A percentile compares a stretch with the other conserved stretches of the same genome.
Conservation (phyloP, 2,329 filamentous ascomycete genomes). For the Aspergillus amoenus region DNA sequence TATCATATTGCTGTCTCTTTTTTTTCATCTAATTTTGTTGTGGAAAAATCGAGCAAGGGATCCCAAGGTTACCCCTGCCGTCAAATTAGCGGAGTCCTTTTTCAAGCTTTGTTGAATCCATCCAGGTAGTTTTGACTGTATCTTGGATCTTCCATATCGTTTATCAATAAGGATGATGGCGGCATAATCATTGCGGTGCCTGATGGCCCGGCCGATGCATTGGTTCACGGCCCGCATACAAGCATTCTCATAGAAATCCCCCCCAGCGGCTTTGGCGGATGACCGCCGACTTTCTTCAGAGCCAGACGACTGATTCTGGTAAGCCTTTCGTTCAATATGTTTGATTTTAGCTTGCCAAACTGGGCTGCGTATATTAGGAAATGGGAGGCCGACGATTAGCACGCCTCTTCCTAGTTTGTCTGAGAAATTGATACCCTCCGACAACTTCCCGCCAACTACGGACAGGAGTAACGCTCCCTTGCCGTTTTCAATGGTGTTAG, state of each 20-base stretch:
- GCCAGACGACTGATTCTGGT: constrained; percentile 26
- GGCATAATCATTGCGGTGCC: constrained; percentile 85
- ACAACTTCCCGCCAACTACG: constrained; percentile 91
- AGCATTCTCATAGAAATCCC: constrained; percentile 88
- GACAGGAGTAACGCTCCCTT: constrained; percentile 80
- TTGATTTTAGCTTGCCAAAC: constrained; percentile 93
- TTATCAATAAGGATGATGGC: constrained; percentile 82
- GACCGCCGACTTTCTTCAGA: constrained; percentile 30
- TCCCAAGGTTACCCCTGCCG: constrained; percentile 27
- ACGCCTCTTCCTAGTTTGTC: constrained; percentile 87
- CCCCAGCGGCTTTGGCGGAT: constrained; percentile 53
- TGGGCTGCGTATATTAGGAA: constrained; percentile 82
- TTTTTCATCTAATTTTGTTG: background rate
- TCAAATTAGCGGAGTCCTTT: constrained; percentile 19
- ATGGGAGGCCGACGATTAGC: constrained; percentile 87
- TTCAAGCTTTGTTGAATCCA: constrained; percentile 78
- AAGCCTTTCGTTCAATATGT: constrained; percentile 70
- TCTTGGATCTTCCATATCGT: constrained; percentile 71
- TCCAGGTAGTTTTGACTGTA: constrained; percentile 75
- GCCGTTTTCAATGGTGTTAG: constrained; percentile 59
- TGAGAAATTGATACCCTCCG: constrained; percentile 97
- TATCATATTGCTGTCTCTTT: background rate
- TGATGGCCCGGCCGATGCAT: constrained; percentile 87
- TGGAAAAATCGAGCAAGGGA: constrained; percentile 36
- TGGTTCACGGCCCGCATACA: constrained; percentile 98